Evolutionary conservation across 2,329 filamentous ascomycete species (phyloP).

Genomic region (Colletotrichum sp.): DNA sequence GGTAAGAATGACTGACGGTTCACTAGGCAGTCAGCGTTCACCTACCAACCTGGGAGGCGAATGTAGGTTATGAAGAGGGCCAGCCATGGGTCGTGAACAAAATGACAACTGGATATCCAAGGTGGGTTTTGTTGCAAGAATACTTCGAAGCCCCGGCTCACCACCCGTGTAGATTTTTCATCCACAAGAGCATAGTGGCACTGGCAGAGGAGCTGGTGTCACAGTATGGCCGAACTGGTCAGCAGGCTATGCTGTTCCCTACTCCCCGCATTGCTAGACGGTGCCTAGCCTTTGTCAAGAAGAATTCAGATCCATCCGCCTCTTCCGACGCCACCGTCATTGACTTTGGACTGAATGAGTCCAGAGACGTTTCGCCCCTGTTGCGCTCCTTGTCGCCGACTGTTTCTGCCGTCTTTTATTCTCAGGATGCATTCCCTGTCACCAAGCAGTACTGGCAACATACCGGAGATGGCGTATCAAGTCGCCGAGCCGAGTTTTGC

Average conservation of each 20-base stretch:
- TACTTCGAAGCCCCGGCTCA: not conserved
- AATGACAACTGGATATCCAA: conserved; percentile 91
- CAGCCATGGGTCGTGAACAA: conserved; percentile 83
- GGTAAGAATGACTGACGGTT: not conserved
- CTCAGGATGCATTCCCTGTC: conserved; percentile 67
- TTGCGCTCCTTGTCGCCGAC: conserved; percentile 62
- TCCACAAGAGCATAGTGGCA: conserved; percentile 81
- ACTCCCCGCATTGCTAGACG: conserved; percentile 71
- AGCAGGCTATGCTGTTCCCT: conserved; percentile 84
- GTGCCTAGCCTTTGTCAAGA: conserved; percentile 75
- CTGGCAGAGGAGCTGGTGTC: conserved; percentile 73
- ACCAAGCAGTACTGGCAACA: conserved; percentile 99
- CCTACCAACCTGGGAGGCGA: conserved; percentile 89
- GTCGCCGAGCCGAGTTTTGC: conserved; percentile 89
- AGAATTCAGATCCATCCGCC: conserved; percentile 59
- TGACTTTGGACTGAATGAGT: conserved; percentile 67
- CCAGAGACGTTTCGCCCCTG: conserved; percentile 54
- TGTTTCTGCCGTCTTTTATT: conserved; percentile 75
- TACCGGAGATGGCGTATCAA: conserved; percentile 90
- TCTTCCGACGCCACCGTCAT: conserved; percentile 57
- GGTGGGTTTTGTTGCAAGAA: conserved; percentile 49
- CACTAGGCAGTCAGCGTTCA: conserved; percentile 91
- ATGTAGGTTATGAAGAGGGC: conserved; percentile 93
- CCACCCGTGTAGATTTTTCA: conserved; percentile 79
- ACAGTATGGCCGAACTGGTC: conserved; percentile 64